Percentiles rank a stretch among this genome's conserved stretches.
Evolutionary conservation across 345 rosid species (phyloP).

Genomic region (Eucalyptus cladocalyx): DNA sequence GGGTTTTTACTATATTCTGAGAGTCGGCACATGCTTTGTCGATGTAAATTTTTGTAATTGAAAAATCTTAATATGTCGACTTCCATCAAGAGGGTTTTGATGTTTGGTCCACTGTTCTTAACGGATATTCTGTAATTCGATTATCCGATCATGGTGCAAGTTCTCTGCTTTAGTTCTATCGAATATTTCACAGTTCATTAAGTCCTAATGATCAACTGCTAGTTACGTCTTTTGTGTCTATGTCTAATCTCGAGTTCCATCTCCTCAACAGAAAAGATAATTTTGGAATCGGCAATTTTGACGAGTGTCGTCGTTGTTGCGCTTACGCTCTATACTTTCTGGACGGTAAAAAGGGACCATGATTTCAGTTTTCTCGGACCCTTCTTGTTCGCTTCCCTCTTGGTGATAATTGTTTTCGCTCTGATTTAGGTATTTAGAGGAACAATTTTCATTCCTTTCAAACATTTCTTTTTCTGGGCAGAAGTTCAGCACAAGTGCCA

Average conservation of each 20-base stretch:
- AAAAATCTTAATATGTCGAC: too few species aligned
- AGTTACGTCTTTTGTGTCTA: neutral
- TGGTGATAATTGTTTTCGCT: constrained; percentile 25
- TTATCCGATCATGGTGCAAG: neutral
- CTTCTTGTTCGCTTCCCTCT: constrained; percentile 39
- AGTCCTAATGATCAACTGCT: neutral
- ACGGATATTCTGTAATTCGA: neutral
- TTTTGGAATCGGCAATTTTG: constrained; percentile 44
- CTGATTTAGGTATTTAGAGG: constrained; percentile 16
- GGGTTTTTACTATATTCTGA: neutral
- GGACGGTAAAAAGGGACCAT: constrained; percentile 51
- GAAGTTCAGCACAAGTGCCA: too few species aligned
- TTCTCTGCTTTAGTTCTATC: neutral
- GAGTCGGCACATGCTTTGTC: neutral
- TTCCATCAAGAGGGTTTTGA: too few species aligned
- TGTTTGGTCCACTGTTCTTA: neutral
- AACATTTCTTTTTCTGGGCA: neutral
- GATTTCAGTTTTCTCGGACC: constrained; percentile 66
- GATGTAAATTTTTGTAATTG: too few species aligned
- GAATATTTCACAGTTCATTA: neutral
- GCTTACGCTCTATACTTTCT: constrained; percentile 61
- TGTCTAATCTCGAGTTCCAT: neutral
- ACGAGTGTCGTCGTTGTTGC: constrained; percentile 36
- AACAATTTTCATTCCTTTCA: neutral
- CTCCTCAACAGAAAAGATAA: constrained; percentile 21